Conservation (phyloP, 441 rosid genomes). For the Erysimum cheiri region DNA sequence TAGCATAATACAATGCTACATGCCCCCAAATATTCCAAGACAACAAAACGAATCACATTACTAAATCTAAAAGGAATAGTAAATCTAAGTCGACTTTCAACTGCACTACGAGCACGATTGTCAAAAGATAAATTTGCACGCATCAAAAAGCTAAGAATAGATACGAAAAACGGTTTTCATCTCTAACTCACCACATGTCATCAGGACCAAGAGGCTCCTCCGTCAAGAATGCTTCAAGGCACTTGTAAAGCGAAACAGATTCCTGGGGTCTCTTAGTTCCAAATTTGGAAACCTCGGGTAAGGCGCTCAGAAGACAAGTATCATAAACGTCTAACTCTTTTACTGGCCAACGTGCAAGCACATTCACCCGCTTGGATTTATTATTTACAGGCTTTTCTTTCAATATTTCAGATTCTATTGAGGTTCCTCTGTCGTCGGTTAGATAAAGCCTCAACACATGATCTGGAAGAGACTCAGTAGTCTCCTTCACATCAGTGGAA, state of each 20-base stretch:
- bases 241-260: conserved; percentile 68
- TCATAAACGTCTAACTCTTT: conserved; percentile 59
- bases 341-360: conserved; percentile 70
- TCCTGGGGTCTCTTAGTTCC: conserved; percentile 67
- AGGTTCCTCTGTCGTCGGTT: conserved; percentile 74
- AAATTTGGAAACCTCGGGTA: conserved; percentile 65
- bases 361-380: conserved; percentile 52
- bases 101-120: not conserved
- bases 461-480: conserved; percentile 52
- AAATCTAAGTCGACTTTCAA: not conserved
- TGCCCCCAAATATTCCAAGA: conserved; percentile 4
- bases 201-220: conserved; percentile 92
- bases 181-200: conserved; percentile 80
- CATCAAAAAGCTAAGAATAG: conserved; percentile 17
- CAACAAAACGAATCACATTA: conserved; percentile 6
- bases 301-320: conserved; percentile 53
- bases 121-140: conserved; percentile 5
- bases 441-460: conserved; percentile 67
- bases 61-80: not conserved
- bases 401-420: conserved; percentile 54
- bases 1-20: conserved; percentile 8
- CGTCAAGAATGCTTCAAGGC: conserved; percentile 81
- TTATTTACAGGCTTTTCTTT: conserved; percentile 56
- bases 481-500: conserved; percentile 46
- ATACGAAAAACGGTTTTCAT: conserved; percentile 14